These are phyloP conservation scores for Crotalaria pallida DNA, from an alignment of 306 rosid genomes.

Conservation along the genomic window DNA sequence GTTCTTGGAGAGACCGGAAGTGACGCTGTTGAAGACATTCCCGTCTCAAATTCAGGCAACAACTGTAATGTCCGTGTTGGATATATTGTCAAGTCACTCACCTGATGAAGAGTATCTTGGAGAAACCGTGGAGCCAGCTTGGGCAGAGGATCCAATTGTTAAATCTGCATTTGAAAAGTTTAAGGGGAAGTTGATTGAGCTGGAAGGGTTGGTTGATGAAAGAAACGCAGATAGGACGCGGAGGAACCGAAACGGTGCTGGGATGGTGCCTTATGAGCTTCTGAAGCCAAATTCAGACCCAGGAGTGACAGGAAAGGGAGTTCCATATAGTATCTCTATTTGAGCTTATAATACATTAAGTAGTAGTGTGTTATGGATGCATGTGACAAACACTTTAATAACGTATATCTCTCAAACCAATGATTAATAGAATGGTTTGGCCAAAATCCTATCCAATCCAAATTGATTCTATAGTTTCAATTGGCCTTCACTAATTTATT, in stretches of 20 bases:
- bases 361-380: background rate
- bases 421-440: background rate
- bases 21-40: constrained; percentile 21
- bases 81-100: constrained; percentile 41
- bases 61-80: constrained; percentile 32
- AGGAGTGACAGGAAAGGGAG: constrained; percentile 69
- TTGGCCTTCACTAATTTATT: too few species aligned
- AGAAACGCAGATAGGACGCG: constrained; percentile 15
- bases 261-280: constrained; percentile 42
- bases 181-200: constrained; percentile 29
- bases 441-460: background rate
- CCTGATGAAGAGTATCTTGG: constrained; percentile 53
- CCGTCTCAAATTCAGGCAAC: constrained; percentile 47
- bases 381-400: background rate
- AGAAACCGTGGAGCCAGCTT: constrained; percentile 23
- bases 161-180: constrained; percentile 35
- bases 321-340: constrained; percentile 83
- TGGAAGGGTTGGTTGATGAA: constrained; percentile 32
- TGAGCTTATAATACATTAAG: constrained; percentile 2
- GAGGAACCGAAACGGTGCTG: constrained; percentile 43
- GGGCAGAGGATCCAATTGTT: constrained; percentile 38
- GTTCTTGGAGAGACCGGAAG: constrained; percentile 33
- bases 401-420: background rate
- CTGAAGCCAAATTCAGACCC: constrained; percentile 63
- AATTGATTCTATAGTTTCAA: too few species aligned